Evolutionary conservation across 1,284 basidiomycete genomes (phyloP).

Genomic region (Pyrrhoderma lamaoense): DNA sequence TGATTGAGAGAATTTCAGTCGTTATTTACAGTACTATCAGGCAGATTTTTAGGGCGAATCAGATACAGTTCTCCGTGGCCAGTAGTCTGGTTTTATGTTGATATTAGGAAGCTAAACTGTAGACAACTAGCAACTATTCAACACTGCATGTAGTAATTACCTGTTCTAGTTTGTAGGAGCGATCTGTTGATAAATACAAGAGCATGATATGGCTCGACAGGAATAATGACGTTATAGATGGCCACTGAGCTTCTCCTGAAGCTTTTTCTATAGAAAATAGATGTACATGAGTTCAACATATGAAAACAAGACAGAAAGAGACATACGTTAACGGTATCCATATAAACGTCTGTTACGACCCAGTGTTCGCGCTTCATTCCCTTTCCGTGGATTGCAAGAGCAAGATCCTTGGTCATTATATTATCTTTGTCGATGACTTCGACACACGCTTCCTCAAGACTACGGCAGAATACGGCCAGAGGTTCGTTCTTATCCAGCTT

Average conservation of each 20-base stretch:
- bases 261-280: constrained; percentile 16
- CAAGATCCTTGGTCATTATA: constrained; percentile 96
- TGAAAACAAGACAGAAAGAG: neutral
- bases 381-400: constrained; percentile 92
- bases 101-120: no score
- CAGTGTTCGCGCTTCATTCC: constrained; percentile 87
- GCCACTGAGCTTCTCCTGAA: constrained; percentile 17
- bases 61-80: no score
- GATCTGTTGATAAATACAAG: no score
- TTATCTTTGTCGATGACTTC: constrained; percentile 88
- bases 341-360: constrained; percentile 87
- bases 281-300: neutral
- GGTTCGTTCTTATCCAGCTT: constrained; percentile 83
- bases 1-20: no score
- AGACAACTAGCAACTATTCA: no score
- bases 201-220: no score
- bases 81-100: no score
- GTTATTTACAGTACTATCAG: no score
- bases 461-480: constrained; percentile 70
- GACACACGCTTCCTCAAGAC: constrained; percentile 83
- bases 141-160: no score
- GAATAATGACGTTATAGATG: no score
- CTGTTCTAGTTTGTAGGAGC: no score
- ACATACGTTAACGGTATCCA: constrained; percentile 81
- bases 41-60: no score